These are phyloP conservation scores for Gilbertella persicaria DNA, from an alignment of 371 early-diverging fungal species.

Conservation along the genomic window DNA sequence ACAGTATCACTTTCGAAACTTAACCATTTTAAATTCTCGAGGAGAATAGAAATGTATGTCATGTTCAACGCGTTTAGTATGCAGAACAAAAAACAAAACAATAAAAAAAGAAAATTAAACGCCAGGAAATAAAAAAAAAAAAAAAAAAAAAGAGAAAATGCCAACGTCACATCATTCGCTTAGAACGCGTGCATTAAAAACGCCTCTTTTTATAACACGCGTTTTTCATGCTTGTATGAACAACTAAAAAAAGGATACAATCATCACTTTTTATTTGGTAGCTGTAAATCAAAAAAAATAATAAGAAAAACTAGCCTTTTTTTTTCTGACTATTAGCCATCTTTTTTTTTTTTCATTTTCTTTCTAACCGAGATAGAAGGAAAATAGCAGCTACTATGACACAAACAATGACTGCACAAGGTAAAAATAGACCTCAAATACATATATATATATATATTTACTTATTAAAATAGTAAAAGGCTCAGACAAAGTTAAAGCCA, in stretches of 20 bases:
- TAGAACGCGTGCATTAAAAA: too few species aligned
- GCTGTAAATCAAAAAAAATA: not conserved
- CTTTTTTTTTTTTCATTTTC: slow-evolving; percentile 3
- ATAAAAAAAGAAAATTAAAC: not conserved
- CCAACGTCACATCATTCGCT: too few species aligned
- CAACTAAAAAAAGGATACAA: too few species aligned
- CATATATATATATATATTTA: not conserved
- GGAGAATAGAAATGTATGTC: not conserved
- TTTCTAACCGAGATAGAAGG: too few species aligned
- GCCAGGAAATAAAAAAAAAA: too few species aligned
- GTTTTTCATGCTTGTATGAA: too few species aligned
- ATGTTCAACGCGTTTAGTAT: too few species aligned
- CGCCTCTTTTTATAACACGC: not conserved
- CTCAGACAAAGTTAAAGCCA: slow-evolving; percentile 10
- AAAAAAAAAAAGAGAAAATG: too few species aligned
- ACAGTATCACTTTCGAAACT: slow-evolving; percentile 23
- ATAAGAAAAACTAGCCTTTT: slow-evolving; percentile 1
- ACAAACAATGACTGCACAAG: slow-evolving; percentile 9
- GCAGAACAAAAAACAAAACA: too few species aligned
- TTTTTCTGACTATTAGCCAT: slow-evolving; percentile 1
- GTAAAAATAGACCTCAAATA: not conserved
- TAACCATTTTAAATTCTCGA: slow-evolving; percentile 2
- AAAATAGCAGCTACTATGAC: too few species aligned
- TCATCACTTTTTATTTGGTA: not conserved
- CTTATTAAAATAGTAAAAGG: not conserved